Evolutionary conservation across 768 basidiomycete species (phyloP), one percentile per base, ranked within the genome.

Genomic region (Mycena venus): DNA sequence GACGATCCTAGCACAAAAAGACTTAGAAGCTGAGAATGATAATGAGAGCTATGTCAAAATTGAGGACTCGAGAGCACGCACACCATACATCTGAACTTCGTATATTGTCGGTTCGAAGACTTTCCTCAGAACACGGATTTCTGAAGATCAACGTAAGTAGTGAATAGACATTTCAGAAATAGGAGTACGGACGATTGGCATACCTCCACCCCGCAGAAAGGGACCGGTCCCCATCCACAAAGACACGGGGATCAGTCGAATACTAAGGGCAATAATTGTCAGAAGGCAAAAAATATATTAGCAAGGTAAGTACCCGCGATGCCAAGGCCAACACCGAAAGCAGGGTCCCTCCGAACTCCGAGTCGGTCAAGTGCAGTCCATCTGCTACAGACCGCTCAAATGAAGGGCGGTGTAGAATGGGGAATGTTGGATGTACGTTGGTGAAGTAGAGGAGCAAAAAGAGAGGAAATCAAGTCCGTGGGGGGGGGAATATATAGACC

Each of bases 51-150:
- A 44, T 21, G 2, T 1, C 9, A 3, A 21, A 53, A 56, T n/a
- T n/a, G 84, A 83, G 9, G n/a, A n/a, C 82, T 59, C 40, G 15
- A n/a, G 78, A 88, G 68, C n/a, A n/a, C n/a, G n/a, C 79, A 92
- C 91, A 79, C 87, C 86, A 77, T 91, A 91, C n/a, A 86, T 87
- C 79, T 97, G 95, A 27, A 97, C 82, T 76, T 95, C 94, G 79
- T 91, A 90, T 62, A 96, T 77, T 8, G 87, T 84, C 3, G 93
- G 89, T 15, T 88, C 86, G 0, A 94, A 82, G 0, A 86, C 87
- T 79, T 89, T 89, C 69, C 90, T 87, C 62, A 92, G 86, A 70
- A 90, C 86, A 63, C 92, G 88, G 9, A 94, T 89, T 80, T 93
- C 91, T 27, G 82, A 78, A 73, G 90, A n/a, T n/a, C n/a, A n/a